Percentiles rank a stretch among this genome's conserved stretches.
phyloP scores from a whole-genome alignment of 495 filamentous ascomycete genomes.

The Podospora appendiculata region DNA sequence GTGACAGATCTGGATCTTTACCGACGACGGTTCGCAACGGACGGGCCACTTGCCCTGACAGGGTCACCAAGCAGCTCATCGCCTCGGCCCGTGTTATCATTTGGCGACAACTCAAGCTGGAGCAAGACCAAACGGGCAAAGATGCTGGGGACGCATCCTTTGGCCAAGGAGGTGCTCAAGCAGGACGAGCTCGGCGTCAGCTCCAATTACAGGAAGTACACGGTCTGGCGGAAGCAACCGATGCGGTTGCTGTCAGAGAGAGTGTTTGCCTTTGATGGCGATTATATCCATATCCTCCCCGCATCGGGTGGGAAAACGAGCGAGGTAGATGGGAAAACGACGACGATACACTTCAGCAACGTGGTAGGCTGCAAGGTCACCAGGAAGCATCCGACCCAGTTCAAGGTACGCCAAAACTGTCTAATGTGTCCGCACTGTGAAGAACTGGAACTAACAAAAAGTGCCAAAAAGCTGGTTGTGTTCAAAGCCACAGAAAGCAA shows the following conservation, averaged over 20 bases:
- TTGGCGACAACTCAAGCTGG: slow-evolving; percentile 44
- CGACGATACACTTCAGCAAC: slow-evolving; percentile 84
- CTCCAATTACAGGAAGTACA: slow-evolving; percentile 73
- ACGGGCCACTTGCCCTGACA: slow-evolving; percentile 64
- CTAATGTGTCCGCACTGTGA: not conserved
- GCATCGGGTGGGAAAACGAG: slow-evolving; percentile 48
- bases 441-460: not conserved
- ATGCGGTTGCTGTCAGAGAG: slow-evolving; percentile 86
- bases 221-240: slow-evolving; percentile 85
- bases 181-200: slow-evolving; percentile 60
- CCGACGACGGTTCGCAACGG: slow-evolving; percentile 75
- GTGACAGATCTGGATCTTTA: slow-evolving; percentile 80
- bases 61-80: slow-evolving; percentile 75
- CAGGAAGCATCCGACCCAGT: slow-evolving; percentile 81
- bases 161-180: slow-evolving; percentile 58
- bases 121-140: slow-evolving; percentile 64
- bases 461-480: slow-evolving; percentile 54
- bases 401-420: slow-evolving; percentile 51
- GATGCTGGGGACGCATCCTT: slow-evolving; percentile 61
- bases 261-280: slow-evolving; percentile 83
- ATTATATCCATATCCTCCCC: slow-evolving; percentile 93
- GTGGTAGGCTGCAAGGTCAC: slow-evolving; percentile 92
- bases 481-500: slow-evolving; percentile 81
- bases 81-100: slow-evolving; percentile 62
- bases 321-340: slow-evolving; percentile 67